Percentiles rank a stretch among this genome's conserved stretches.
These are phyloP conservation scores for Juglanconis oblonga DNA, from an alignment of 2,329 filamentous ascomycete genomes.

Conservation along the genomic window DNA sequence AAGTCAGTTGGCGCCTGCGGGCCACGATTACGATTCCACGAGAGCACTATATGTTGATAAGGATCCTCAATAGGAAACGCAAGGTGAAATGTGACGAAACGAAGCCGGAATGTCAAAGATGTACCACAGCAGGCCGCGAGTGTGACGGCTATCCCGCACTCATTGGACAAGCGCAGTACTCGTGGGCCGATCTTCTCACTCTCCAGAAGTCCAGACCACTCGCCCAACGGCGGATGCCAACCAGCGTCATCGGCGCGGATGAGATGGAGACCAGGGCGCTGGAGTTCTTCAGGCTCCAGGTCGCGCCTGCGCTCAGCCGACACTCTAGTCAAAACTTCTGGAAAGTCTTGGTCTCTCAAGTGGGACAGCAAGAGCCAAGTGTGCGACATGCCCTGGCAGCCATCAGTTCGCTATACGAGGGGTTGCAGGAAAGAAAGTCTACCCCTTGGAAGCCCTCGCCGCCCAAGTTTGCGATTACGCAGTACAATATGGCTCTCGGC, in stretches of 20 bases:
- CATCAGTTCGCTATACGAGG: slow-evolving; percentile 46
- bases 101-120: slow-evolving; percentile 22
- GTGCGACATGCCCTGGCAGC: slow-evolving; percentile 49
- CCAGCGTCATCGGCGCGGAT: background rate
- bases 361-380: slow-evolving; percentile 42
- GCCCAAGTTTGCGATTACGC: slow-evolving; percentile 36
- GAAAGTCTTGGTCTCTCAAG: slow-evolving; percentile 42
- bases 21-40: background rate
- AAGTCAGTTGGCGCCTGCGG: too few species aligned
- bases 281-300: slow-evolving; percentile 36
- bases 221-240: background rate
- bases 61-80: slow-evolving; percentile 13
- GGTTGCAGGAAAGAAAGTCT: slow-evolving; percentile 21
- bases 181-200: slow-evolving; percentile 13
- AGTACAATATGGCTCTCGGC: slow-evolving; percentile 49
- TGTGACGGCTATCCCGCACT: slow-evolving; percentile 20
- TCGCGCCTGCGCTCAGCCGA: slow-evolving; percentile 39
- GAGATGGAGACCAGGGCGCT: slow-evolving; percentile 13
- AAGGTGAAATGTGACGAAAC: slow-evolving; percentile 25
- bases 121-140: slow-evolving; percentile 18
- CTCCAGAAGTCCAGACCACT: background rate
- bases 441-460: slow-evolving; percentile 23
- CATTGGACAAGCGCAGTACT: slow-evolving; percentile 11
- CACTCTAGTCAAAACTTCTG: slow-evolving; percentile 42
- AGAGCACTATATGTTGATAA: background rate